Base-by-base conservation (phyloP, 2,329 filamentous ascomycete species). In the Neofusicoccum sp. region DNA sequence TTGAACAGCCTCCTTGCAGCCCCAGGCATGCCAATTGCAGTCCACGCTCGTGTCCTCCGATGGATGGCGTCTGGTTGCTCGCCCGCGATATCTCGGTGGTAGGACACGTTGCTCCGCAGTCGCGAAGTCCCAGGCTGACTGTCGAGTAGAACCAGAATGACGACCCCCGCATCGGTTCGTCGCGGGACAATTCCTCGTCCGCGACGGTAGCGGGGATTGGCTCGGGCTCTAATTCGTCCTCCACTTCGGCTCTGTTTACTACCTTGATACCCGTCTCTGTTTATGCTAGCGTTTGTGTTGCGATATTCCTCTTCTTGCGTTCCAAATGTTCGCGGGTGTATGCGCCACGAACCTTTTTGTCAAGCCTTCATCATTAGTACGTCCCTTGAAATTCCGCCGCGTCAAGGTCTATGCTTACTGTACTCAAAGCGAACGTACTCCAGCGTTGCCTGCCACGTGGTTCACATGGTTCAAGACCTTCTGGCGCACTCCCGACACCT, bases 401-500 rank as follows among this genome's bases (percentile, higher is more conserved):
- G 9, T 41, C 9, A 3, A 54, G 6, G 34, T 16, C 22, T 43
- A 14, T 7, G 14, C 39, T 34, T 12, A 33, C 37, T 28, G 11
- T 9, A 4, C 6, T 1, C 29, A 14, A 14, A 58, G 54, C 29
- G 58, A 61, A 29, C 60, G 60, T 12, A 31, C 48, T 1, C 29
- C 60, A 6, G 3, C 47, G 6, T 11, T 62, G n/a, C 60, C 60
- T 12, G n/a, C 5, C 41, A 56, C 48, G 5, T 56, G 47, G 31
- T 67, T 74, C 64, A 71, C 67, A 58, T 83, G 80, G 80, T 65
- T 82, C 45, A 72, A 75, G 29, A 76, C 81, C 0, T 85, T 86
- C 69, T 77, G 80, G 60, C 77, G 78, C 41, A 75, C 87, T 16
- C 81, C 84, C 3, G 93, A 98, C 74, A 87, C 88, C 43, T 92